Evolutionary conservation across 1,284 basidiomycete genomes (phyloP), one percentile per base, ranked within the genome.

Genomic region (Ustilago esculenta): DNA sequence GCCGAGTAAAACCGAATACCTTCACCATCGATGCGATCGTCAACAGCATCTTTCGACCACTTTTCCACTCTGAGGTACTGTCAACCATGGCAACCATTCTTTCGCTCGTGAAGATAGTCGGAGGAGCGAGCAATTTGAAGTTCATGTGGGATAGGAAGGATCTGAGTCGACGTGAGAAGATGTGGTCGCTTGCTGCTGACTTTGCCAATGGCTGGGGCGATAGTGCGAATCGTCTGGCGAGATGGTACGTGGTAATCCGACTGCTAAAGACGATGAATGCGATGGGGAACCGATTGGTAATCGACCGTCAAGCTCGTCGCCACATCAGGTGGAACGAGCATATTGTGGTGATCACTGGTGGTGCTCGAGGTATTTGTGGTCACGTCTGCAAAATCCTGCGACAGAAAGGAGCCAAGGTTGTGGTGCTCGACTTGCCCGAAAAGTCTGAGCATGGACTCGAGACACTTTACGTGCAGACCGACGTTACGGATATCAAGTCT

Each of bases 281-380:
- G 17, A 43, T 72, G 12, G 72, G 71, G 2, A 60, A 71, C 29
- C 39, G 72, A 1, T 29, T 74, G 12, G 35, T 74, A 29, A 53
- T 74, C 20, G 47, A 76, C 27, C 55, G 65, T 7, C 36, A 58
- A 10, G 20, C 55, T 6, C 60, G 45, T 3, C 44, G 72, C 8
- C 29, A 30, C 17, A 72, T 74, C 11, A 27, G 57, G 18, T 76
- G 71, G 71, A 24, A 25, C 29, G 60, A 75, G 30, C 73, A 76
- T 29, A 49, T 76, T 6, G 68, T 76, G 0, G 72, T 76, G 30
- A 69, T 76, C 56, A 65, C 72, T 0, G 73, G 73, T 14, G 73
- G 63, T 25, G 72, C 72, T n/a, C 33, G 73, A 17, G 73, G 73
- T 14, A 75, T 76, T 35, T 60, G 66, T 27, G 73, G 68, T 11